Evolutionary conservation across 768 basidiomycete species (phyloP), one percentile per base, ranked within the genome.

Genomic region (Lactifluus echinatus): DNA sequence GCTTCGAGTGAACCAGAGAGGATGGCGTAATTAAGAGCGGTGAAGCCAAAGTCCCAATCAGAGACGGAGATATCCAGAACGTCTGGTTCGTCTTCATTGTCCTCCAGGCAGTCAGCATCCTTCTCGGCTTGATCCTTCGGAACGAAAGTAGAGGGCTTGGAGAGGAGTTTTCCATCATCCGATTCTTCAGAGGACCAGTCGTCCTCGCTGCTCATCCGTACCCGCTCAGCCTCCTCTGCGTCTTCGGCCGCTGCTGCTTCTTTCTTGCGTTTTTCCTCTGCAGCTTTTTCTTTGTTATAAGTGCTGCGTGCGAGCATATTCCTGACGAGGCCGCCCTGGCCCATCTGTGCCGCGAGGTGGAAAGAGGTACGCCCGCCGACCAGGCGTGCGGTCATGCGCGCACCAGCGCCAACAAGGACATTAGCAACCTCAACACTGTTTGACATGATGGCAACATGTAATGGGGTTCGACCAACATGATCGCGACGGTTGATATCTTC

Each of bases 31-130:
- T 70, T 69, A 26, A 84, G 71, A 2, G 83, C 74, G 1, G 77
- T 75, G 57, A 80, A 76, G 3, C 74, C 73, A 54, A 78, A 75
- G 64, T 84, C 83, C 83, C 82, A 85, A 65, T 84, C 82, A 0
- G 72, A 53, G 1, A 72, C 70, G 44, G 82, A 72, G 59, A 83
- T 63, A 43, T 81, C 77, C n/a, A 84, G 70, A 31, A 84, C 69
- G 55, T 84, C 82, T 0, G 79, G 79, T 34, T 70, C 69, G 43
- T 79, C 75, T 3, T 71, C 67, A 5, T 75, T 69, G 62, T 80
- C 80, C 40, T 80, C 80, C 0, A 75, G 76, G 5, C 77, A 68
- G 44, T 76, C 75, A 11, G 68, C 68, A 50, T 65, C 69, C 36
- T 36, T 42, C 17, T 59, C 56, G 40, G 31, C 63, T 15, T 63